Percentiles rank a stretch among this genome's conserved stretches.
Conservation (phyloP, 257 asterid genomes). For the Apocynum venetum region DNA sequence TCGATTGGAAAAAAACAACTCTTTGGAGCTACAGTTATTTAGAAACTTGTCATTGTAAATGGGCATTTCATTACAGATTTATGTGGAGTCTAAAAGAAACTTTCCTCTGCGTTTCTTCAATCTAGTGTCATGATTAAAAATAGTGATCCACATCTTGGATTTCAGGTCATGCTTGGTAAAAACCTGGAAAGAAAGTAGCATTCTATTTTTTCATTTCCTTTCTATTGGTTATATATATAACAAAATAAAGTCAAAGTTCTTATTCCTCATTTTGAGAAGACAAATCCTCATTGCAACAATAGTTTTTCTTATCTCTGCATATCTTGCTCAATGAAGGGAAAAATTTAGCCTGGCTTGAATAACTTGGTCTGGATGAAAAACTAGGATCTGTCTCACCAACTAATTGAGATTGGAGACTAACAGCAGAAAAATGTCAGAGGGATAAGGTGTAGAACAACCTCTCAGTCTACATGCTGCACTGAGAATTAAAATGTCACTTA, state of each 20-base stretch:
- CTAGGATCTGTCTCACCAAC: background rate
- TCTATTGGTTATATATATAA: too few species aligned
- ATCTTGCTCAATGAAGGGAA: background rate
- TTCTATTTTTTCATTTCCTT: too few species aligned
- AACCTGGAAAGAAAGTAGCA: too few species aligned
- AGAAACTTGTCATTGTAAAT: background rate
- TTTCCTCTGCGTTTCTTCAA: background rate
- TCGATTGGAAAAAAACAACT: background rate
- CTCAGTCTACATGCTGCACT: background rate
- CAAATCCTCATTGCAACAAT: background rate
- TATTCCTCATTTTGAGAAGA: too few species aligned
- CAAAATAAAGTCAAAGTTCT: too few species aligned
- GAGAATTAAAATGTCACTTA: background rate
- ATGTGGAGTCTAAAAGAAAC: background rate
- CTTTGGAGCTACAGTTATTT: background rate
- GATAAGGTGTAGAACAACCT: background rate
- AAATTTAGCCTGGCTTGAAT: background rate
- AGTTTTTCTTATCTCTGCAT: background rate
- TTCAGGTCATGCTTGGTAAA: too few species aligned
- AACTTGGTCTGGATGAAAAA: background rate
- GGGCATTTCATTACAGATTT: too few species aligned
- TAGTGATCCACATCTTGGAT: background rate
- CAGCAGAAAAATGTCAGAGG: background rate
- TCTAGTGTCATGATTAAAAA: background rate
- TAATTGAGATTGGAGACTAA: background rate